Percentiles rank a stretch among this genome's conserved stretches.
Evolutionary conservation across 2,329 filamentous ascomycete species (phyloP).

Genomic region (Colletotrichum zoysiae): DNA sequence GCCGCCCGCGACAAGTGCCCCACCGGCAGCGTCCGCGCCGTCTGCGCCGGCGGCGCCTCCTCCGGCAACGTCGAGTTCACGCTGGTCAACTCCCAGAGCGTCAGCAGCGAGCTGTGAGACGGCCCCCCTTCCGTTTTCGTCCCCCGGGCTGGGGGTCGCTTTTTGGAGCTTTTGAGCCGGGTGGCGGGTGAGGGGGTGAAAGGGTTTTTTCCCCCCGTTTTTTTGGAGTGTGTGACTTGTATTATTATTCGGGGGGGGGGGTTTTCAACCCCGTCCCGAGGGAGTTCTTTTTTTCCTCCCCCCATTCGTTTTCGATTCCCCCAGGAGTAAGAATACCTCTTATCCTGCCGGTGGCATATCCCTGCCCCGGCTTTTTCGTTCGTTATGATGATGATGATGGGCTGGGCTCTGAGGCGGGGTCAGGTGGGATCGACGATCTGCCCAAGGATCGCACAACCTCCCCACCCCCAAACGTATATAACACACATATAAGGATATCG

Average conservation of each 20-base stretch:
- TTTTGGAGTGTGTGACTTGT: neutral
- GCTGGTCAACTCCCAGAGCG: conserved; percentile 24
- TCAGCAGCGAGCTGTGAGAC: conserved; percentile 12
- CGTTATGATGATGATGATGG: conserved; percentile 3
- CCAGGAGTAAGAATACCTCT: neutral
- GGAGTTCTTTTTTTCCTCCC: neutral
- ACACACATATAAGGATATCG: neutral
- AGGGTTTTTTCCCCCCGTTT: no score
- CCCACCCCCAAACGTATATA: neutral
- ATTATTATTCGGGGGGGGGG: no score
- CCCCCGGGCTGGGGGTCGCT: no score
- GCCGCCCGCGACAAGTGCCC: conserved; percentile 65
- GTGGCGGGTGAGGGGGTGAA: conserved; percentile 32
- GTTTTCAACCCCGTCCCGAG: no score
- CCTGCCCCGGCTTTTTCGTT: neutral
- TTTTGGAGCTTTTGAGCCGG: neutral
- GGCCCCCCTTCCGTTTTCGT: no score
- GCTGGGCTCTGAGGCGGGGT: neutral
- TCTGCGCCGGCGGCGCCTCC: conserved; percentile 62
- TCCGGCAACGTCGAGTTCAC: conserved; percentile 59
- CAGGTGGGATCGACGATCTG: neutral
- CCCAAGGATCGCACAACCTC: neutral
- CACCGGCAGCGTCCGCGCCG: conserved; percentile 60
- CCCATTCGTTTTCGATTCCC: neutral
- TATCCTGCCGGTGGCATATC: neutral